Conservation (phyloP, 208 protist species). For the Porcisia hertigi region DNA sequence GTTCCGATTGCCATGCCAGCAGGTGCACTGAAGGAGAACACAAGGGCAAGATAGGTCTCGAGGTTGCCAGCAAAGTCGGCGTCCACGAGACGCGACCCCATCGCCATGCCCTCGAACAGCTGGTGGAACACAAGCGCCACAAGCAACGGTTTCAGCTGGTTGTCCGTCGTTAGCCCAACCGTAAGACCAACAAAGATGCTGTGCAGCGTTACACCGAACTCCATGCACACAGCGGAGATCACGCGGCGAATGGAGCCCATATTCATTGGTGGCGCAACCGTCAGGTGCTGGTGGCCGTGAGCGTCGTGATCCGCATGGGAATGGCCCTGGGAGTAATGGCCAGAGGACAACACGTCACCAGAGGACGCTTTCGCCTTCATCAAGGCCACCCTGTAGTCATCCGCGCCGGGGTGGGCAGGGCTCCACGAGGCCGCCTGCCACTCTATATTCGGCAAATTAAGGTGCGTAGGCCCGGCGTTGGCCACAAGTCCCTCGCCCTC, state of each 20-base stretch:
- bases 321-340: not conserved
- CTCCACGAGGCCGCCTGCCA: not conserved
- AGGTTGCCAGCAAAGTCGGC: constrained; percentile 39
- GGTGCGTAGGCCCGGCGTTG: not conserved
- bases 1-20: constrained; percentile 38
- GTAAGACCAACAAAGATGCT: constrained; percentile 73
- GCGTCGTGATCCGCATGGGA: not conserved
- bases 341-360: not conserved
- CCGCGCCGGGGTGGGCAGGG: not conserved
- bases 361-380: not conserved
- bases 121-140: too few relatives aligned
- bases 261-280: constrained; percentile 15
- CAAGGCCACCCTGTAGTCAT: not conserved
- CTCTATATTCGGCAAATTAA: not conserved
- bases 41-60: constrained; percentile 39
- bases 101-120: constrained; percentile 73
- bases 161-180: constrained; percentile 50
- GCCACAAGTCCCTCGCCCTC: not conserved
- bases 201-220: constrained; percentile 68
- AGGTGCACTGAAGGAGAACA: constrained; percentile 58
- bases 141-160: constrained; percentile 48
- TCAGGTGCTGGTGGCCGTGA: constrained; percentile 34
- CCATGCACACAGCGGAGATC: constrained; percentile 63
- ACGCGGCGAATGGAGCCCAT: constrained; percentile 26
- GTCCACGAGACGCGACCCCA: constrained; percentile 66